Evolutionary conservation across 805 yeast species (phyloP).

Genomic region (Torulaspora quercuum): DNA sequence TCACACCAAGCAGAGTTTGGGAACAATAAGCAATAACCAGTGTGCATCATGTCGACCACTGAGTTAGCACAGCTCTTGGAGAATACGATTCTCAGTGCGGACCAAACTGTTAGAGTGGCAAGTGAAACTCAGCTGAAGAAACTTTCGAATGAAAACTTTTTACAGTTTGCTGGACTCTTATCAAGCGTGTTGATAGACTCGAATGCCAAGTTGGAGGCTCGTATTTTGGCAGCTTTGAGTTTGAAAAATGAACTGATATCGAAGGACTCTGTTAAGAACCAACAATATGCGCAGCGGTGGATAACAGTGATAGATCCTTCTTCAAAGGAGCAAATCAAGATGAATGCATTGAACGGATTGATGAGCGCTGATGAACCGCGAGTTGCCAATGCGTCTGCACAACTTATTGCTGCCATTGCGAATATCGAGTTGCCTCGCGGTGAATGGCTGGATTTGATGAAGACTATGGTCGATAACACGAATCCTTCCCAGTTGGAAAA

Average conservation of each 20-base stretch:
- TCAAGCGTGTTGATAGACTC: conserved; percentile 69
- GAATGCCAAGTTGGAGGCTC: conserved; percentile 64
- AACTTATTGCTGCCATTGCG: conserved; percentile 95
- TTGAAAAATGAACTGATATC: conserved; percentile 85
- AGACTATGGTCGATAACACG: conserved; percentile 81
- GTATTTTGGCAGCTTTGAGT: conserved; percentile 87
- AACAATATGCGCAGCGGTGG: conserved; percentile 72
- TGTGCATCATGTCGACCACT: conserved; percentile 27
- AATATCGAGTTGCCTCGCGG: conserved; percentile 84
- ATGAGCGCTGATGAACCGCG: conserved; percentile 59
- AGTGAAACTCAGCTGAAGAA: conserved; percentile 76
- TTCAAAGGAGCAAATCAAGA: conserved; percentile 62
- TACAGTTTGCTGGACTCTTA: conserved; percentile 65
- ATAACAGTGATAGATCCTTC: conserved; percentile 48
- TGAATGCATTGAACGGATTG: conserved; percentile 59
- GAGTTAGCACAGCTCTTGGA: conserved; percentile 72
- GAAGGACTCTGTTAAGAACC: conserved; percentile 61
- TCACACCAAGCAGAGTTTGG: conserved; percentile 1
- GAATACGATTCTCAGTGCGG: conserved; percentile 68
- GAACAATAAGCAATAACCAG: neutral
- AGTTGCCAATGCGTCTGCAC: conserved; percentile 87
- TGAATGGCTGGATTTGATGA: conserved; percentile 87
- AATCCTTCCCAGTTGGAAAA: conserved; percentile 69
- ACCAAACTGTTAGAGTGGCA: conserved; percentile 61
- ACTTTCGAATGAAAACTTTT: conserved; percentile 72